phyloP scores from a whole-genome alignment of 83 land plant species.

The Isoetes engelmannii region DNA sequence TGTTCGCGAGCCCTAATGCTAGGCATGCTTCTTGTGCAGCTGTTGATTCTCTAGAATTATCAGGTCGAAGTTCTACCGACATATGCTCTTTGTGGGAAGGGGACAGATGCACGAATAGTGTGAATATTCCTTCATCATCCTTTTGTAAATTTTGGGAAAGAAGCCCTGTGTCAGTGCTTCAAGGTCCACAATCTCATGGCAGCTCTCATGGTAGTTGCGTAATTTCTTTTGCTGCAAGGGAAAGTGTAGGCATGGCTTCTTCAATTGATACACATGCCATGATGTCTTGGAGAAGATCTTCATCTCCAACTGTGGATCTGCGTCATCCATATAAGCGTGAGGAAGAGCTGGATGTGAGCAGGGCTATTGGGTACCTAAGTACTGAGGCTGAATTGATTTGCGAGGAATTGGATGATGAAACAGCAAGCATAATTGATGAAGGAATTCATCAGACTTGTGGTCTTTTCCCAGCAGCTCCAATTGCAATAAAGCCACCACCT shows the following conservation, averaged over 20 bases:
- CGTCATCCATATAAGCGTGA: too few species aligned
- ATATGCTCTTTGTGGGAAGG: constrained; percentile 33
- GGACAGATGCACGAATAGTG: constrained; percentile 25
- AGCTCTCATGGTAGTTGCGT: constrained; percentile 21
- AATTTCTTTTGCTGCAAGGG: constrained; percentile 29
- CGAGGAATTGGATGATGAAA: constrained; percentile 21
- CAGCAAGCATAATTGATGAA: constrained; percentile 21
- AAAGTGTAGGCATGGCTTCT: constrained; percentile 22
- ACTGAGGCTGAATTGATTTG: constrained; percentile 38
- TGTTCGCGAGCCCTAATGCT: constrained; percentile 16
- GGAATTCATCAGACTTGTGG: constrained; percentile 16
- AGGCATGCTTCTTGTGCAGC: background rate
- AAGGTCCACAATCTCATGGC: constrained; percentile 55
- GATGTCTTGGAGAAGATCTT: constrained; percentile 12
- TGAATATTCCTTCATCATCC: constrained; percentile 27
- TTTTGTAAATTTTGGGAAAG: constrained; percentile 47
- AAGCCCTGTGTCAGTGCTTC: constrained; percentile 86
- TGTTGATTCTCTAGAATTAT: background rate
- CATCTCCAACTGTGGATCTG: too few species aligned
- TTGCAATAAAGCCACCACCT: constrained; percentile 1
- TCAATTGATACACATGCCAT: constrained; percentile 13
- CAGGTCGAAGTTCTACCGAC: constrained; percentile 29
- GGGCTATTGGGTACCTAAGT: constrained; percentile 39
- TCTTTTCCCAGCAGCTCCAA: background rate
- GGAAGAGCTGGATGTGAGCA: background rate